Percentiles rank a stretch among this genome's conserved stretches.
Conservation (phyloP, 192 early-diverging fungal genomes). For the Chytriomyces sp. region DNA sequence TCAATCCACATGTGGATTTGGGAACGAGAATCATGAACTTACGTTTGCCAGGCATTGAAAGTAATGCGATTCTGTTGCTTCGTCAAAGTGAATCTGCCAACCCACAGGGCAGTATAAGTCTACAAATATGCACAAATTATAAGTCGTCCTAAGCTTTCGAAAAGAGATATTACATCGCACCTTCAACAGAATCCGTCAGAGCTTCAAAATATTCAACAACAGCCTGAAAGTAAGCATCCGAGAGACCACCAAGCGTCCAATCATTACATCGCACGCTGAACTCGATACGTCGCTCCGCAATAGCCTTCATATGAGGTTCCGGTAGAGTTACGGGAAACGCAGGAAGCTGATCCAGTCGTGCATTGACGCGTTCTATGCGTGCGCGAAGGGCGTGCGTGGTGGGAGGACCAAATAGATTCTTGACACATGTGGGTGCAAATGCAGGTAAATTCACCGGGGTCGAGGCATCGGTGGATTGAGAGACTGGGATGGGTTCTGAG, state of each 20-base stretch:
- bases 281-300: neutral
- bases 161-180: too few species aligned
- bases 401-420: neutral
- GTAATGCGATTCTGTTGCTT: constrained; percentile 29
- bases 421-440: neutral
- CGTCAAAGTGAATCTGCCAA: constrained; percentile 21
- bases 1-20: neutral
- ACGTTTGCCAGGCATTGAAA: constrained; percentile 22
- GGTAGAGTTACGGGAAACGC: constrained; percentile 24
- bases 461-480: neutral
- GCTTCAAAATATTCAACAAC: constrained; percentile 10
- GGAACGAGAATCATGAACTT: neutral
- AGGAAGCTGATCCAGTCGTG: constrained; percentile 32
- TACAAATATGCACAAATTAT: too few species aligned
- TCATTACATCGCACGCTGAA: constrained; percentile 15
- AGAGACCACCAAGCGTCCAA: constrained; percentile 14
- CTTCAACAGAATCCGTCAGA: constrained; percentile 6
- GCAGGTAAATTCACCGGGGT: neutral
- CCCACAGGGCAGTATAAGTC: constrained; percentile 1
- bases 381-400: neutral
- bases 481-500: constrained; percentile 3
- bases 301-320: neutral
- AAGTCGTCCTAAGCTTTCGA: too few species aligned
- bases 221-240: constrained; percentile 15
- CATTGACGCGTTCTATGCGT: constrained; percentile 1